Percentiles rank a stretch among this genome's conserved stretches.
Evolutionary conservation across 345 rosid species (phyloP).

Genomic region (Citrus trifoliata): DNA sequence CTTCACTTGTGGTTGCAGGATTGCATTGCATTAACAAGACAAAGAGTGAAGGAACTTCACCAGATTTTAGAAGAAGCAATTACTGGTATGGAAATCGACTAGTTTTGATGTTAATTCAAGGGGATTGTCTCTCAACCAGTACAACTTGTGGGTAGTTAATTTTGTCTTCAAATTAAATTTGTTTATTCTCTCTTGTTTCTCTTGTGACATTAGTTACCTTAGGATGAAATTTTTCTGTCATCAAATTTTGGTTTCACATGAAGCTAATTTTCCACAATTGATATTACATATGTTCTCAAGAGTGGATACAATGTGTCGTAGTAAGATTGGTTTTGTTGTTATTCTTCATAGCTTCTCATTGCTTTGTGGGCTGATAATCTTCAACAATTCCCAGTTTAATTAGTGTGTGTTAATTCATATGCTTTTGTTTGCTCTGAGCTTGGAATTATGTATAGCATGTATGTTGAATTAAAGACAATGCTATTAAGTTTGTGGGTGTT

Average conservation of each 20-base stretch:
- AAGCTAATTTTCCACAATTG: neutral
- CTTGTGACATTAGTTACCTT: neutral
- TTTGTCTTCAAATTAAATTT: neutral
- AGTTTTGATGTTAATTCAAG: slow-evolving; percentile 2
- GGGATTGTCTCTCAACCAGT: neutral
- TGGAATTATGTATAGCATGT: neutral
- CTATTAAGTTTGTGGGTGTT: neutral
- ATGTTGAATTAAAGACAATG: neutral
- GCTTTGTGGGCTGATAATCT: neutral
- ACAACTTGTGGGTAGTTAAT: slow-evolving; percentile 8
- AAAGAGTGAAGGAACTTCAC: slow-evolving; percentile 53
- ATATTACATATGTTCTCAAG: neutral
- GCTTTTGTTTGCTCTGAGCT: neutral
- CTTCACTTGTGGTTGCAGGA: slow-evolving; percentile 41
- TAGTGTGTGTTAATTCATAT: neutral
- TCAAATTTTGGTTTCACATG: slow-evolving; percentile 9
- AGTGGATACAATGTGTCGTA: neutral
- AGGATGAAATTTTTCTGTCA: neutral
- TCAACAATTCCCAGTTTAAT: neutral
- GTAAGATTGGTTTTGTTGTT: neutral
- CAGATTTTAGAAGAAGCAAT: slow-evolving; percentile 50
- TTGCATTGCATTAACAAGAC: slow-evolving; percentile 56
- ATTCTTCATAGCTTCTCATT: neutral
- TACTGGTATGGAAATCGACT: slow-evolving; percentile 55
- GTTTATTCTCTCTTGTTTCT: slow-evolving; percentile 12